Conservation (phyloP, 352 stramenopile species). For the Globisporangium perplexum region DNA sequence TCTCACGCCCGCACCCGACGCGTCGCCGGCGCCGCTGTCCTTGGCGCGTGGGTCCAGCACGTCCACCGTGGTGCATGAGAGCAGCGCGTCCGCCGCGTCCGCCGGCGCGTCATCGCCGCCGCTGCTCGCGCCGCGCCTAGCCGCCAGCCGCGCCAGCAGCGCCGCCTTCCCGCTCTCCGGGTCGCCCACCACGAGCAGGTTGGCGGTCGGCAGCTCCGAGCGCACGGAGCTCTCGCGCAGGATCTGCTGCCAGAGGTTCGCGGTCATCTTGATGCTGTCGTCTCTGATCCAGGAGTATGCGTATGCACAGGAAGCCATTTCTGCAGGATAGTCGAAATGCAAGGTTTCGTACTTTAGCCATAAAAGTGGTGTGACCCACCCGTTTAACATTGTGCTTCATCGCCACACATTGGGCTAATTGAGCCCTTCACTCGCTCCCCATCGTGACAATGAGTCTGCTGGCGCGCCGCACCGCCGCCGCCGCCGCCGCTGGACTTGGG, state of each 20-base stretch:
- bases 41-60: conserved; percentile 62
- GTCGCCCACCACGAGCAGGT: conserved; percentile 69
- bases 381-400: too few species aligned
- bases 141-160: conserved; percentile 44
- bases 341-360: too few species aligned
- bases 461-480: conserved; percentile 4
- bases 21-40: conserved; percentile 32
- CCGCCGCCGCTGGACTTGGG: conserved; percentile 1
- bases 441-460: conserved; percentile 2
- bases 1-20: conserved; percentile 20
- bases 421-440: too few species aligned
- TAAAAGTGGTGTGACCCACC: too few species aligned
- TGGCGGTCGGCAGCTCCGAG: conserved; percentile 55
- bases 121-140: too few species aligned
- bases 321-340: too few species aligned
- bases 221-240: conserved; percentile 78
- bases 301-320: too few species aligned
- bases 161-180: conserved; percentile 68
- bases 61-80: conserved; percentile 59
- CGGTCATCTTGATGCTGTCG: background rate
- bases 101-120: conserved; percentile 23
- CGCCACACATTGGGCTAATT: too few species aligned
- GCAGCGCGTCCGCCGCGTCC: conserved; percentile 28
- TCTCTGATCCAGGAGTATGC: too few species aligned
- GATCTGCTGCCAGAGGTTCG: conserved; percentile 81